Base-by-base conservation (phyloP, 73 alveolate genomes). In the Uronychia binucleata region DNA sequence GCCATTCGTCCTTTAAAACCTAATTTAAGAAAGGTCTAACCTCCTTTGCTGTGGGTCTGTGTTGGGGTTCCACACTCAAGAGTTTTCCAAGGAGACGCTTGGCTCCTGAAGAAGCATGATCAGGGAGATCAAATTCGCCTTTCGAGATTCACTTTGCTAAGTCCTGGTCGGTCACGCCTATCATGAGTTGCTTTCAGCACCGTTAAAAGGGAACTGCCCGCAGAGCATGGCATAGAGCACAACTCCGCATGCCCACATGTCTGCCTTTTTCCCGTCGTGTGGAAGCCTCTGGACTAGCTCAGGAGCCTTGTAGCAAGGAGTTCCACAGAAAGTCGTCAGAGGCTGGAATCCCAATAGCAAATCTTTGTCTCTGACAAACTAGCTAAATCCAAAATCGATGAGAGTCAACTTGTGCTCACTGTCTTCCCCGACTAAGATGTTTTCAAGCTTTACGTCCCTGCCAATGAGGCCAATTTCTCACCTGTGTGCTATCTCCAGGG, bases 391-490 rank as follows among this genome's bases (percentile, higher is more conserved):
- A 81, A 93, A 93, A 82, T 93, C 97, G 13, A 93, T 89, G 5
- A 93, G 88, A 79, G 84, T 89, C 75, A 96, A 93, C 82, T 90
- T 76, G 14, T 90, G 86, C n/a, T n/a, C n/a, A n/a, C n/a, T n/a
- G 28, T 94, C 93, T 81, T 94, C 93, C 81, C 92, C 94, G 46
- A 96, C 75, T 58, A 96, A 87, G 31, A 96, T 89, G 79, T 96
- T 96, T 89, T 96, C 99, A 74, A 96, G 93, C 92, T 96, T 91
- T 1, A 96, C 93, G 78, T 96, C 99, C 26, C 99, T 88, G 67
- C 5, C n/a, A 19, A 46, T 11, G 5, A 46, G 19, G 67, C n/a
- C 19, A 11, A 5, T 11, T 46, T 11, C 5, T 46, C 19, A 46
- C 67, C 67, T 89, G 86, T 96, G 99, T 34, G 91, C 96, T 77